Evolutionary conservation across 2,329 filamentous ascomycete species (phyloP), one percentile per base, ranked within the genome.

Genomic region (Drechslerella stenobrocha): DNA sequence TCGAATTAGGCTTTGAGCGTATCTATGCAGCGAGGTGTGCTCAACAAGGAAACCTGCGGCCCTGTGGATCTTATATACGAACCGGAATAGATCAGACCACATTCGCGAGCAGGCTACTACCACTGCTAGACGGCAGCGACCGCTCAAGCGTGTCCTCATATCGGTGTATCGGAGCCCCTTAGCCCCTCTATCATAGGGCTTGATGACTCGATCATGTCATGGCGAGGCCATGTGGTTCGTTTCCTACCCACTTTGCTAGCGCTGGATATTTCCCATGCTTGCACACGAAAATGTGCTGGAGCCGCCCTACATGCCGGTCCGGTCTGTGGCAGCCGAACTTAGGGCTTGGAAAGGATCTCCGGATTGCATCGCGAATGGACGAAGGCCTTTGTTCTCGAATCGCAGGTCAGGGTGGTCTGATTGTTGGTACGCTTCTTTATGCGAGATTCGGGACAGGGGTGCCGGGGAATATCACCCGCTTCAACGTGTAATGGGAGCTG

Each of bases 401-500:
- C 40, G 45, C 48, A 58, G 60, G 52, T 67, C 55, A 67, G 46
- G 55, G 63, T 67, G 63, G 63, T 55, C 55, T 67, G 63, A 67
- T 47, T 51, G 55, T 22, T 40, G 22, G 37, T 42, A 4, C 9
- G 37, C 37, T 20, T 4, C 13, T 7, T n/a, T 40, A 52, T 66
- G 63, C 63, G 23, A 67, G 63, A 67, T 67, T 55, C 51, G 23
- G 18, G 28, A 44, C 63, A 60, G 50, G 63, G 61, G 55, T 66
- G 26, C 24, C 30, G 57, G 37, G 37, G 37, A 42, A 7, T 30
- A 5, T 30, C 5, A 30, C 5, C 28, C 28, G 4, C 34, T 37
- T 37, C 4, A 6, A n/a, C 34, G 13, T 8, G 13, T 15, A 37
- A n/a, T n/a, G 8, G 34, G 34, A 37, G 34, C 6, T 37, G n/a